Evolutionary conservation across 2,329 filamentous ascomycete species (phyloP), one percentile per base, ranked within the genome.

Genomic region (Beauveria rudraprayagi): DNA sequence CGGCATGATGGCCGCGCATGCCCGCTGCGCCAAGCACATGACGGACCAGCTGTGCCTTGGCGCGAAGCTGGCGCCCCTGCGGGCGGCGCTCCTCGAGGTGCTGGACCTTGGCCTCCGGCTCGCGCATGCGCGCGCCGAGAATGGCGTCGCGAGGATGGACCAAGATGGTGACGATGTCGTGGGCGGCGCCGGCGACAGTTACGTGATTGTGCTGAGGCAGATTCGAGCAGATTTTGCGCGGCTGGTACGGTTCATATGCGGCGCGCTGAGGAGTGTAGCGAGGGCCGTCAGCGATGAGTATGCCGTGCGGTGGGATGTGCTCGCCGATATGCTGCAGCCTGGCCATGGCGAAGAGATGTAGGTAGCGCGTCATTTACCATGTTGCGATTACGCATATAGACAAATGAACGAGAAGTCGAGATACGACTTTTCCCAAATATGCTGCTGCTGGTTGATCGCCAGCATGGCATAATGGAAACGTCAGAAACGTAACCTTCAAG

Each of bases 61-160:
- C 1, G 72, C 78, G 16, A 87, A 85, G 56, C 74, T 94, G 4
- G 78, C 79, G 41, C 85, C 88, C 0, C 87, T 95, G 41, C 80
- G 83, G 56, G 81, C 87, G 60, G 84, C 83, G 5, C 80, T 93
- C 24, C 75, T 91, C n/a, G 83, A 84, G 50, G 74, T 92, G 2
- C 79, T 95, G 3, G 88, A 93, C 67, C 75, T 93, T 16, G 83
- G 83, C 6, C 81, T 91, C 50, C 75, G 80, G 54, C 83, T 92
- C 43, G 82, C 85, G 73, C 82, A 3, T 81, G 83, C 65, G 63
- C 70, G 63, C 62, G 68, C 34, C 70, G 77, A 66, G 66, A 70
- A 62, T 70, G 70, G 57, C n/a, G 22, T 19, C 16, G 28, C 54
- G 8, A 72, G 72, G 19, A 72, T 66, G 63, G 71, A 70, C 62